Conservation (phyloP, 2,329 filamentous ascomycete species). For the Falciphora oryzae region DNA sequence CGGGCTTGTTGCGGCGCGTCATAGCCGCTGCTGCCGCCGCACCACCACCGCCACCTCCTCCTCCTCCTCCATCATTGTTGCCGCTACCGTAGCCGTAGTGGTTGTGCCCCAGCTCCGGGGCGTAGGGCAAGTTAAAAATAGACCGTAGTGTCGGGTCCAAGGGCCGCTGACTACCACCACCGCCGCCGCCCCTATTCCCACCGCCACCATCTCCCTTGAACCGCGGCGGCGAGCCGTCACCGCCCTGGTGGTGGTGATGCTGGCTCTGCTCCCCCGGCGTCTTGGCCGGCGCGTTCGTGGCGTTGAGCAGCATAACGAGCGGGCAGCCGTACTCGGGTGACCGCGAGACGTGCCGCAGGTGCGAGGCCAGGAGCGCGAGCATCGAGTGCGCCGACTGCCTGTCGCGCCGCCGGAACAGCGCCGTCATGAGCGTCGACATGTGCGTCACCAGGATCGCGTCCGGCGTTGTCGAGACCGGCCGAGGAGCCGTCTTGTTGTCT, state of each 20-base stretch:
- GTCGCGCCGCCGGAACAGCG: slow-evolving; percentile 45
- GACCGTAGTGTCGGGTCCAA: slow-evolving; percentile 43
- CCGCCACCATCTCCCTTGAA: slow-evolving; percentile 6
- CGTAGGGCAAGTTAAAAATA: slow-evolving; percentile 36
- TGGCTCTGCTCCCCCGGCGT: slow-evolving; percentile 7
- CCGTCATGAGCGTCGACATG: slow-evolving; percentile 44
- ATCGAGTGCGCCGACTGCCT: slow-evolving; percentile 40
- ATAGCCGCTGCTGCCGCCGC: slow-evolving; percentile 11
- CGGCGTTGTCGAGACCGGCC: slow-evolving; percentile 21
- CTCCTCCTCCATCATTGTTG: background rate
- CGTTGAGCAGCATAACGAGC: slow-evolving; percentile 51
- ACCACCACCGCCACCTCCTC: background rate
- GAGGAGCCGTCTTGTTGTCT: slow-evolving; percentile 2
- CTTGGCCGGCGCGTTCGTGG: slow-evolving; percentile 29
- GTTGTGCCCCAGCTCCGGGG: slow-evolving; percentile 12
- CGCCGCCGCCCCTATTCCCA: slow-evolving; percentile 11
- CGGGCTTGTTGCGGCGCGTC: slow-evolving; percentile 36
- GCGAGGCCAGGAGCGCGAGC: slow-evolving; percentile 41
- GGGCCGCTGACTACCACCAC: slow-evolving; percentile 11
- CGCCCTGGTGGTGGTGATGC: slow-evolving; percentile 7
- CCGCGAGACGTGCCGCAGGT: slow-evolving; percentile 39
- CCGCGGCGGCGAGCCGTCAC: slow-evolving; percentile 2
- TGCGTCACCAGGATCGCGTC: slow-evolving; percentile 51
- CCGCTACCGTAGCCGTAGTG: background rate
- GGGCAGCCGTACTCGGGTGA: slow-evolving; percentile 31